A percentile compares a stretch with the other conserved stretches of the same genome.
These are phyloP conservation scores for Cercospora sesami DNA, from an alignment of 2,329 filamentous ascomycete genomes.

Conservation along the genomic window DNA sequence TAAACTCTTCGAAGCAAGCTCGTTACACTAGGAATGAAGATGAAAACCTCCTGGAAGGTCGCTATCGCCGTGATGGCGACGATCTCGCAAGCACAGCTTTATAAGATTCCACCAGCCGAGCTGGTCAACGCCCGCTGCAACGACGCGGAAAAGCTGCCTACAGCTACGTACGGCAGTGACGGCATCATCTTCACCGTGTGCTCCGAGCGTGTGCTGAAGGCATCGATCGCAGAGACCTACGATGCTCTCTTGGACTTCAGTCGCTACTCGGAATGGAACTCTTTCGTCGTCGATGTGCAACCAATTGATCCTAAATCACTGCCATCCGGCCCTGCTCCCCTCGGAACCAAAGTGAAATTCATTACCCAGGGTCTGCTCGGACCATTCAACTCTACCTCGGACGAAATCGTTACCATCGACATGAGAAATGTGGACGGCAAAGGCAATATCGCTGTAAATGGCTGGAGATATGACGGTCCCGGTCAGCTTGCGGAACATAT, in stretches of 20 bases:
- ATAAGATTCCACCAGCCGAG: background rate
- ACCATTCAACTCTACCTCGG: constrained; percentile 1
- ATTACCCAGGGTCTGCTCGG: constrained; percentile 5
- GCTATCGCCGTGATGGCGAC: background rate
- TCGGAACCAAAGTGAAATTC: constrained; percentile 7
- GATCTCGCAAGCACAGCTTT: background rate
- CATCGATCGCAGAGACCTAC: constrained; percentile 1
- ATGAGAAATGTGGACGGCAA: background rate
- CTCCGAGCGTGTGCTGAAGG: background rate
- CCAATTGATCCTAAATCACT: background rate
- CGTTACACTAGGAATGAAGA: background rate
- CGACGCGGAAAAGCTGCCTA: background rate
- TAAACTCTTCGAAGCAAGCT: background rate
- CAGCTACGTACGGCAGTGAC: constrained; percentile 7
- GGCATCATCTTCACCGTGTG: constrained; percentile 11
- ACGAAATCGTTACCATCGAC: constrained; percentile 9
- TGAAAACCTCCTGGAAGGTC: background rate
- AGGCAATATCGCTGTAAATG: background rate
- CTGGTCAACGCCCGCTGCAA: constrained; percentile 6
- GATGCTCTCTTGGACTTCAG: constrained; percentile 6
- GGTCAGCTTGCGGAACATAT: constrained; percentile 15
- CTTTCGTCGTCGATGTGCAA: constrained; percentile 5
- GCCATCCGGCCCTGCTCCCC: background rate
- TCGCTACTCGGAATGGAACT: constrained; percentile 11
- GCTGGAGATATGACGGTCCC: constrained; percentile 5